phyloP scores from a whole-genome alignment of 768 basidiomycete genomes.

The Naematelia aurantialba region DNA sequence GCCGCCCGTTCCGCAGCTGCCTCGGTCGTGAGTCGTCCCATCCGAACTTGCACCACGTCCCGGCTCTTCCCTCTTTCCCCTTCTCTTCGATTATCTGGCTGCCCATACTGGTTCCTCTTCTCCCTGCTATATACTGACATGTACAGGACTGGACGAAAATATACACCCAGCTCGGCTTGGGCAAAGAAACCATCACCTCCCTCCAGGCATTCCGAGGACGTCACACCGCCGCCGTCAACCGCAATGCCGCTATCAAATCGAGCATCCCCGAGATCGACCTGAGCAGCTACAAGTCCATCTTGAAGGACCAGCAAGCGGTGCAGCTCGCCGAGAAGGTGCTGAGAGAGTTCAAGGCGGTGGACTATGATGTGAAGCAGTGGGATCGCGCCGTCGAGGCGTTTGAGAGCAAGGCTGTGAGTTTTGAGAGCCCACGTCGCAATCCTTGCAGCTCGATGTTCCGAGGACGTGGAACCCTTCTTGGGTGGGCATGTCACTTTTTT shows the following conservation, averaged over 20 bases:
- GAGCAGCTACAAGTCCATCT: slow-evolving; percentile 78
- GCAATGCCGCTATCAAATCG: slow-evolving; percentile 43
- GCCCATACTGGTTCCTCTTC: too few relatives aligned
- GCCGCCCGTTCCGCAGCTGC: slow-evolving; percentile 44
- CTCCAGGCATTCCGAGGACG: slow-evolving; percentile 97
- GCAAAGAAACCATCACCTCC: slow-evolving; percentile 74
- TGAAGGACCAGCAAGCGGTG: slow-evolving; percentile 89
- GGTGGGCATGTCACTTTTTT: too few relatives aligned
- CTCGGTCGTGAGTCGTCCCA: slow-evolving; percentile 41
- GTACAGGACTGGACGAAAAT: slow-evolving; percentile 52
- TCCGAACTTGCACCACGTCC: background rate
- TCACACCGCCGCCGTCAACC: slow-evolving; percentile 66
- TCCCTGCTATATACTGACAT: too few relatives aligned
- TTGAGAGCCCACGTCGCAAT: background rate
- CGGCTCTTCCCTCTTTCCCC: background rate
- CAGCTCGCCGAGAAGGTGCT: slow-evolving; percentile 88
- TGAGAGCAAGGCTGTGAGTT: slow-evolving; percentile 85
- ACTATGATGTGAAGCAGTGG: slow-evolving; percentile 84
- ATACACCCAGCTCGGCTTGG: slow-evolving; percentile 50
- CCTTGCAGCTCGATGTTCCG: background rate
- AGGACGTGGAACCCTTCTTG: background rate
- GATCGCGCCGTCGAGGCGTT: slow-evolving; percentile 95
- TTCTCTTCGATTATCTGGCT: too few relatives aligned
- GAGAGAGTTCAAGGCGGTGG: slow-evolving; percentile 85
- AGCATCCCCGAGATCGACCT: slow-evolving; percentile 78